These are phyloP conservation scores for Pestalotiopsis fici DNA, from an alignment of 2,329 filamentous ascomycete genomes.

Conservation along the genomic window DNA sequence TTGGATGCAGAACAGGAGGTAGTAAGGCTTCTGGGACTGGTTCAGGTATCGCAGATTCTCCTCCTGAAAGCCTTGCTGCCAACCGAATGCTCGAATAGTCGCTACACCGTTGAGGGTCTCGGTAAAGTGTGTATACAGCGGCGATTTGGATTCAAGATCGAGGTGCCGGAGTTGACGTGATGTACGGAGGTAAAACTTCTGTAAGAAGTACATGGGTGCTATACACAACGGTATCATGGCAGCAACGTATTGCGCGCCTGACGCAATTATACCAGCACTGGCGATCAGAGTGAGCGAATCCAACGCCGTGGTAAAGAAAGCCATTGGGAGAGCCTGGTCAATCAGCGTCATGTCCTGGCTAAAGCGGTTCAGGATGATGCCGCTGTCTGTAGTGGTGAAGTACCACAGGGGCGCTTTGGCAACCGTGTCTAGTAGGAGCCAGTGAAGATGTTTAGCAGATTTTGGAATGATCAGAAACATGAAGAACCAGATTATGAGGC, in stretches of 20 bases:
- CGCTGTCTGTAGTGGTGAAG: constrained; percentile 2
- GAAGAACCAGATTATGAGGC: background rate
- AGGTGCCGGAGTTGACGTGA: constrained; percentile 4
- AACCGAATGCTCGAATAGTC: constrained; percentile 51
- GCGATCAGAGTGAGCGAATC: background rate
- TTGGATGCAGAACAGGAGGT: background rate
- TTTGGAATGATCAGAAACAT: background rate
- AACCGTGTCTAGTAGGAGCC: background rate
- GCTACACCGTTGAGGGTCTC: constrained; percentile 47
- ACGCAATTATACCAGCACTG: background rate
- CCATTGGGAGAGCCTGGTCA: background rate
- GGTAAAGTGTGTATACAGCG: constrained; percentile 38
- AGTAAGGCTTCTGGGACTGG: constrained; percentile 1
- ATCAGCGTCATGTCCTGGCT: constrained; percentile 2
- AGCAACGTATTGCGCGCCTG: background rate
- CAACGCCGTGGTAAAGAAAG: background rate
- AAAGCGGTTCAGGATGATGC: background rate
- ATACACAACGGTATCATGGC: constrained; percentile 6
- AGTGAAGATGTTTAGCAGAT: background rate
- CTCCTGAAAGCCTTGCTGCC: constrained; percentile 30
- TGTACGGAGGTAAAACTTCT: constrained; percentile 6
- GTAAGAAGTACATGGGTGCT: constrained; percentile 30
- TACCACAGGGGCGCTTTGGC: background rate
- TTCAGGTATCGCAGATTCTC: background rate
- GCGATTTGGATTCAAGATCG: constrained; percentile 1